Conservation (phyloP, 495 filamentous ascomycete genomes). For the Aspergillus mulundensis region DNA sequence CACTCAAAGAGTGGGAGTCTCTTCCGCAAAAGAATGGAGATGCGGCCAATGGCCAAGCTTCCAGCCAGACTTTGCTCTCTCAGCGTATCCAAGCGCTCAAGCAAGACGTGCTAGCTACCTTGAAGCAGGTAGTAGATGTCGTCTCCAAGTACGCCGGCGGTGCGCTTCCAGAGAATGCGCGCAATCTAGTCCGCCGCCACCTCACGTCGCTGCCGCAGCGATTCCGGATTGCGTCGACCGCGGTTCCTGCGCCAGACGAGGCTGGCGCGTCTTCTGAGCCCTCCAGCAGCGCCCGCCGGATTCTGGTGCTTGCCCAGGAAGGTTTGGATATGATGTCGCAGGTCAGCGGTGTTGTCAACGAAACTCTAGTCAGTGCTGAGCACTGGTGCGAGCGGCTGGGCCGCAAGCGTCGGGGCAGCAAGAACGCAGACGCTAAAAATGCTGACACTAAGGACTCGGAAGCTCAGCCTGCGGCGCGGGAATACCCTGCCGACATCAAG, state of each 20-base stretch:
- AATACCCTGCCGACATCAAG: conserved; percentile 33
- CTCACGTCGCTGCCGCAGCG: conserved; percentile 73
- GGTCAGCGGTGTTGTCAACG: conserved; percentile 73
- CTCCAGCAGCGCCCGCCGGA: conserved; percentile 57
- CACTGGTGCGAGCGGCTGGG: conserved; percentile 78
- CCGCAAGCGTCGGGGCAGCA: conserved; percentile 40
- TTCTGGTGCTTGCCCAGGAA: conserved; percentile 78
- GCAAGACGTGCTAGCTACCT: conserved; percentile 67
- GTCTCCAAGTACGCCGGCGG: conserved; percentile 82
- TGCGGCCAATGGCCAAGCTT: conserved; percentile 19
- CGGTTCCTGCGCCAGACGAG: conserved; percentile 39
- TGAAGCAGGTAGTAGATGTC: conserved; percentile 70
- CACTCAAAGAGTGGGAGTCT: conserved; percentile 73
- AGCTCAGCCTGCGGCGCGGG: conserved; percentile 23
- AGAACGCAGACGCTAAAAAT: conserved; percentile 22
- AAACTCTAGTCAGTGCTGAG: conserved; percentile 82
- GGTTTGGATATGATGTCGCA: conserved; percentile 86
- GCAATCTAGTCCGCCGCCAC: conserved; percentile 70
- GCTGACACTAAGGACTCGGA: conserved; percentile 22
- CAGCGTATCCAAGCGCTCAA: conserved; percentile 66
- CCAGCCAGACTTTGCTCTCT: conserved; percentile 42
- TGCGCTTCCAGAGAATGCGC: conserved; percentile 78
- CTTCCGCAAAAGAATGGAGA: conserved; percentile 22
- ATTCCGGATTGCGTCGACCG: conserved; percentile 56
- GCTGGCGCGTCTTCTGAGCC: conserved; percentile 36